Percentiles rank a stretch among this genome's conserved stretches.
phyloP scores from a whole-genome alignment of 2,329 filamentous ascomycete genomes.

The Aspergillus sp. region DNA sequence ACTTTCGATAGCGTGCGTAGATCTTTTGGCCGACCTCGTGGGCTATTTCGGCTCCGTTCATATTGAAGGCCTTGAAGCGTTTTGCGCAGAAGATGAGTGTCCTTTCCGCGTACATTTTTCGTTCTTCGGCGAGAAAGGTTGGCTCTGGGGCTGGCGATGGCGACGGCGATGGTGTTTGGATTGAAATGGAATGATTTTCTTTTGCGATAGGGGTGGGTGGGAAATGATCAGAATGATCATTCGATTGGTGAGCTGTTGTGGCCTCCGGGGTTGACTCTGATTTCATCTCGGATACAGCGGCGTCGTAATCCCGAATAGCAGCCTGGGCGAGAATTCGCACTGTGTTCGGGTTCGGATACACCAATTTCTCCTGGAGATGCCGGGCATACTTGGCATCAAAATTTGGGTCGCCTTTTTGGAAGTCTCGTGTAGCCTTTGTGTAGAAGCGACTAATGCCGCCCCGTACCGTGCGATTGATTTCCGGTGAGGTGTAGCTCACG shows the following conservation, averaged over 20 bases:
- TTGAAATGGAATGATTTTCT: background rate
- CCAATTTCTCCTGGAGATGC: constrained; percentile 27
- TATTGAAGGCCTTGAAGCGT: constrained; percentile 29
- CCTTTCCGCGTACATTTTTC: constrained; percentile 7
- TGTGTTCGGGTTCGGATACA: constrained; percentile 35
- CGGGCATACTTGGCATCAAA: constrained; percentile 28
- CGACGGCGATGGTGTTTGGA: background rate
- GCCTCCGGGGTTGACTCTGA: background rate
- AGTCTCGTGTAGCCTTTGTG: constrained; percentile 22
- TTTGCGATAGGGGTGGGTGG: background rate
- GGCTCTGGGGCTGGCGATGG: background rate
- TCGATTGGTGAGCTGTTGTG: background rate
- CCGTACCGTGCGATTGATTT: constrained; percentile 21
- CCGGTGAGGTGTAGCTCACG: constrained; percentile 25
- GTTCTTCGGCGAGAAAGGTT: constrained; percentile 1
- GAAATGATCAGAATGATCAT: background rate
- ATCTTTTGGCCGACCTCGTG: constrained; percentile 29
- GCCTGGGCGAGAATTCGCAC: constrained; percentile 38
- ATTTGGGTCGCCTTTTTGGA: constrained; percentile 22
- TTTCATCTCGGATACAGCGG: background rate
- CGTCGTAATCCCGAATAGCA: constrained; percentile 31
- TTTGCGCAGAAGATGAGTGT: constrained; percentile 36
- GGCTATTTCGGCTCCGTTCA: constrained; percentile 32
- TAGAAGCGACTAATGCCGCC: constrained; percentile 31
- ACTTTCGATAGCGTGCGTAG: constrained; percentile 12